Conservation (phyloP, 768 basidiomycete species). For the Cyclocybe cylindracea region DNA sequence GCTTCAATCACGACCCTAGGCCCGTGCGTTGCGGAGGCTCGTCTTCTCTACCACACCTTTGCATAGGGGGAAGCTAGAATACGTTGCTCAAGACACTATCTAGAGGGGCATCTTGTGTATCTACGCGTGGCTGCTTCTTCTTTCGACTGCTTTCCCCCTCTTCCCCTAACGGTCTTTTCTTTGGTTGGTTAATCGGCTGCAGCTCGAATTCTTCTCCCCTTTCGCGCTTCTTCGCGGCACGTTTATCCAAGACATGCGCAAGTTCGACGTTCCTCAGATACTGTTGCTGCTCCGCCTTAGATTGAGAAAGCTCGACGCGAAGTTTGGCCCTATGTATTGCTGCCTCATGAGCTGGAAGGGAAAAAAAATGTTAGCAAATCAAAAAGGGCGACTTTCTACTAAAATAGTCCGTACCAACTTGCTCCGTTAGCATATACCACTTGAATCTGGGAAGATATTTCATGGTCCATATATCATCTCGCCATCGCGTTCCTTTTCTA, state of each 20-base stretch:
- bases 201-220: conserved; percentile 53
- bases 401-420: conserved; percentile 74
- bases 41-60: background rate
- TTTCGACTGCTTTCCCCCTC: conserved; percentile 22
- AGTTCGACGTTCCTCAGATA: conserved; percentile 95
- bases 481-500: conserved; percentile 87
- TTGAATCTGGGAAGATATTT: conserved; percentile 98
- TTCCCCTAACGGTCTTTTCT: conserved; percentile 25
- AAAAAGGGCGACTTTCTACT: background rate
- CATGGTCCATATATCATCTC: conserved; percentile 99
- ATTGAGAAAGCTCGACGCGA: conserved; percentile 90
- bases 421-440: conserved; percentile 98
- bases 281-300: conserved; percentile 84
- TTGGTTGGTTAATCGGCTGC: conserved; percentile 33
- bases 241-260: conserved; percentile 82
- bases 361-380: background rate
- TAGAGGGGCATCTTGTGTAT: conserved; percentile 20
- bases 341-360: conserved; percentile 79
- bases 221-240: conserved; percentile 65
- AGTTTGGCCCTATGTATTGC: conserved; percentile 85
- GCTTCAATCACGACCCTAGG: conserved; percentile 29
- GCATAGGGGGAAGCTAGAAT: conserved; percentile 36
- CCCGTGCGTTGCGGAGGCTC: conserved; percentile 29
- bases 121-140: conserved; percentile 23
- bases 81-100: conserved; percentile 50